These are phyloP conservation scores for Candolleomyces aberdarensis DNA, from an alignment of 768 basidiomycete genomes.

Conservation along the genomic window DNA sequence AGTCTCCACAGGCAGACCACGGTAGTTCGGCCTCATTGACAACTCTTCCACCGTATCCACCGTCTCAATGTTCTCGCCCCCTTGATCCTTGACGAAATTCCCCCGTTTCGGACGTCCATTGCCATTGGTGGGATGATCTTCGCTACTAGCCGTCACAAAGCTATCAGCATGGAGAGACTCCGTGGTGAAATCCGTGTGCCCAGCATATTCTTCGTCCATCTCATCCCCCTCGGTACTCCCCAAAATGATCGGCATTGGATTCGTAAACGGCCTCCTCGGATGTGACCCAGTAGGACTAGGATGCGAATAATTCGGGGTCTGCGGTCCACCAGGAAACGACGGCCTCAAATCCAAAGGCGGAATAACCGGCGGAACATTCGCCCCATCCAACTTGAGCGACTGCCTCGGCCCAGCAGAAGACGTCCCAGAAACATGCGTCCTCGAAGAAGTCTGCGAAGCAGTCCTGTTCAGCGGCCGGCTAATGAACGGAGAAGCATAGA, in stretches of 20 bases:
- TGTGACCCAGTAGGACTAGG: conserved; percentile 24
- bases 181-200: conserved; percentile 1
- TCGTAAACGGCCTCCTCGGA: conserved; percentile 15
- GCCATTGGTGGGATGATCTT: conserved; percentile 4
- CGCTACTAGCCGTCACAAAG: conserved; percentile 48
- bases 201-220: conserved; percentile 12
- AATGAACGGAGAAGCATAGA: conserved; percentile 51
- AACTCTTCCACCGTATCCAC: neutral
- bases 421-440: conserved; percentile 37
- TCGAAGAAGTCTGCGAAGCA: conserved; percentile 59
- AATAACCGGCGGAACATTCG: conserved; percentile 39
- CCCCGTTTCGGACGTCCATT: neutral
- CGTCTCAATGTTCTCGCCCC: neutral
- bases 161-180: conserved; percentile 53
- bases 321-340: conserved; percentile 41
- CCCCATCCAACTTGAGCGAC: neutral
- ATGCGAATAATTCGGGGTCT: conserved; percentile 7
- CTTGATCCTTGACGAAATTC: neutral
- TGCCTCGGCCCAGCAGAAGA: neutral
- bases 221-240: conserved; percentile 35
- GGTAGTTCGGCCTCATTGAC: neutral
- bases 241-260: conserved; percentile 39
- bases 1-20: neutral
- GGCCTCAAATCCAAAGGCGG: conserved; percentile 60
- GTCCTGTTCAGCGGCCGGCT: conserved; percentile 65